phyloP scores from a whole-genome alignment of 1,284 basidiomycete species.

The Rhodotorula sp. region DNA sequence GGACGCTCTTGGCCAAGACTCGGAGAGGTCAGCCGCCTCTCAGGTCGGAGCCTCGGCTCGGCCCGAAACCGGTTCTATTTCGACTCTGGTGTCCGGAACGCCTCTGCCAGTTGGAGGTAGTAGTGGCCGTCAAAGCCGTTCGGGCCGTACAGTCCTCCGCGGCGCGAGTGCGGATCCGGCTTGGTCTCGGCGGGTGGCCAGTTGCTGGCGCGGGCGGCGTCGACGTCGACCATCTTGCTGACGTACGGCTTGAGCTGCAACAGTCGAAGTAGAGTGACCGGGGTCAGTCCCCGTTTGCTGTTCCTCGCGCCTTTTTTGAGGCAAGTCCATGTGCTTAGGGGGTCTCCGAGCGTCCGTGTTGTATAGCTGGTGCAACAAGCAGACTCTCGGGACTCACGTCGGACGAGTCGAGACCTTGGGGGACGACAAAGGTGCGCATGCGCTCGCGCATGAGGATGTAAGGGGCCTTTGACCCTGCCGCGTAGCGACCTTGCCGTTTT shows the following conservation, averaged over 20 bases:
- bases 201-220: constrained; percentile 18
- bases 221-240: constrained; percentile 31
- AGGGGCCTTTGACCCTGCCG: constrained; percentile 40
- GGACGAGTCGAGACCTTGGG: constrained; percentile 27
- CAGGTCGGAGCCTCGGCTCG: neutral
- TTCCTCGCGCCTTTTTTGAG: too few species aligned
- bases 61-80: neutral
- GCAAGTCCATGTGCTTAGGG: too few species aligned
- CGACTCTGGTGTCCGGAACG: constrained; percentile 3
- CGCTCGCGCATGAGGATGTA: constrained; percentile 44
- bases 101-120: constrained; percentile 44
- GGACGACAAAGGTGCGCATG: constrained; percentile 46
- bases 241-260: constrained; percentile 46
- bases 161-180: constrained; percentile 20
- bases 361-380: neutral
- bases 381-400: constrained; percentile 21
- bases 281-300: neutral
- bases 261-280: neutral
- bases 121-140: constrained; percentile 45
- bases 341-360: too few species aligned
- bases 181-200: constrained; percentile 44
- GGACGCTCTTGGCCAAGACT: neutral
- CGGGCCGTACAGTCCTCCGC: constrained; percentile 39
- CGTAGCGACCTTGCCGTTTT: constrained; percentile 42
- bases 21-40: neutral